phyloP scores from a whole-genome alignment of 352 stramenopile genomes.

The Pythium phragmiticola region DNA sequence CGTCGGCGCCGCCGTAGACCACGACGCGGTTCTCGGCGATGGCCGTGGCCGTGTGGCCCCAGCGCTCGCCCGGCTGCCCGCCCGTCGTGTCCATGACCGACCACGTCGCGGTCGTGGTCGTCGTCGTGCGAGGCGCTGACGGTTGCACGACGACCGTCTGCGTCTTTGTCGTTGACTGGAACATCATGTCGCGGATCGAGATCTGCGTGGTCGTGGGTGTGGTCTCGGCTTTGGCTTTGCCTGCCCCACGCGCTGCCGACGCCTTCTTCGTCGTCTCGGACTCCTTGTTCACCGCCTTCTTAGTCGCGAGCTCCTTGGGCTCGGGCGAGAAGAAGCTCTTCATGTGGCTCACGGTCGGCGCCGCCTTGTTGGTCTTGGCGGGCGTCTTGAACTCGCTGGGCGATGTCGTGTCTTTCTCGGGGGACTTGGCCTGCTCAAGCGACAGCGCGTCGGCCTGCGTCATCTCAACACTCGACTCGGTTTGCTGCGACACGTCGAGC shows the following conservation, averaged over 20 bases:
- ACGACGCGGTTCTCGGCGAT: conserved; percentile 87
- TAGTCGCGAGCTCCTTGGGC: conserved; percentile 32
- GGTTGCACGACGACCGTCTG: background rate
- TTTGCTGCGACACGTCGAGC: conserved; percentile 37
- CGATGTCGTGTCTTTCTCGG: conserved; percentile 25
- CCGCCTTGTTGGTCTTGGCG: conserved; percentile 28
- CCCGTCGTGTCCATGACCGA: conserved; percentile 41
- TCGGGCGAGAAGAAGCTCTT: conserved; percentile 55
- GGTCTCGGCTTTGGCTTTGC: conserved; percentile 24
- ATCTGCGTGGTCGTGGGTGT: conserved; percentile 21
- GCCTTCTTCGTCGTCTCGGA: background rate
- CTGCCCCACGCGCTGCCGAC: background rate
- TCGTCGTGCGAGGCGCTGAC: too few relatives aligned
- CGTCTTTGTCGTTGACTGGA: conserved; percentile 19
- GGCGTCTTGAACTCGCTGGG: conserved; percentile 34
- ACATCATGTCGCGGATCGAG: conserved; percentile 34
- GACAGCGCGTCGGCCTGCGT: conserved; percentile 19
- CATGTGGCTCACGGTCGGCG: conserved; percentile 27
- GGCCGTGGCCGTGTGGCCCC: conserved; percentile 89
- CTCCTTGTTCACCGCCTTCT: conserved; percentile 30
- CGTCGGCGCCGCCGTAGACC: conserved; percentile 90
- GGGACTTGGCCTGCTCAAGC: conserved; percentile 30
- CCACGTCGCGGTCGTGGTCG: conserved; percentile 30
- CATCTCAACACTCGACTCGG: conserved; percentile 11
- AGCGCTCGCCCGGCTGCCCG: conserved; percentile 53